These are phyloP conservation scores for Dryadomyces quercus-mongolicae DNA, from an alignment of 2,329 filamentous ascomycete genomes.

Conservation along the genomic window DNA sequence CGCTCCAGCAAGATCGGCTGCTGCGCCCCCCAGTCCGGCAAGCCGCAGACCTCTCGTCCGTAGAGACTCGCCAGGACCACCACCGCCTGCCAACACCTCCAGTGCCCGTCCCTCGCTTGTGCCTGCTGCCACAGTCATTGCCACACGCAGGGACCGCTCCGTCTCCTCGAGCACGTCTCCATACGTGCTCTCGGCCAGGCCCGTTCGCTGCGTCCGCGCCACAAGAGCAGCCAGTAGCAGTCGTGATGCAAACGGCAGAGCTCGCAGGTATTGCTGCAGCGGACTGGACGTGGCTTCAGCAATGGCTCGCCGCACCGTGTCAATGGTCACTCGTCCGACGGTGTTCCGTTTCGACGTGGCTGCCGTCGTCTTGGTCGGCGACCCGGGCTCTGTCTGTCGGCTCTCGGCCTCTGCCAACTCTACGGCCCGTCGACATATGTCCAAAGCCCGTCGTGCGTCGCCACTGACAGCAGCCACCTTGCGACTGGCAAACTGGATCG, in stretches of 20 bases:
- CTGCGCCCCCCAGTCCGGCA: conserved; percentile 40
- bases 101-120: conserved; percentile 38
- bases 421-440: conserved; percentile 90
- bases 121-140: conserved; percentile 27
- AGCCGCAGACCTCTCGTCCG: conserved; percentile 15
- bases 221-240: conserved; percentile 76
- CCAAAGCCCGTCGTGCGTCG: conserved; percentile 80
- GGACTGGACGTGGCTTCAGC: conserved; percentile 90
- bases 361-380: conserved; percentile 19
- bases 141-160: conserved; percentile 52
- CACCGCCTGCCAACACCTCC: conserved; percentile 22
- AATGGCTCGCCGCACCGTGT: conserved; percentile 87
- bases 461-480: conserved; percentile 96
- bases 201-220: conserved; percentile 66
- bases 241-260: conserved; percentile 71
- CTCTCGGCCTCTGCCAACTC: conserved; percentile 78
- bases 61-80: conserved; percentile 3
- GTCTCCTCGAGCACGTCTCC: conserved; percentile 86
- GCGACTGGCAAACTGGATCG: conserved; percentile 87
- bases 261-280: conserved; percentile 75
- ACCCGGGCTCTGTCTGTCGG: conserved; percentile 16
- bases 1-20: conserved; percentile 73
- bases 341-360: conserved; percentile 21
- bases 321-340: conserved; percentile 65
- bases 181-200: conserved; percentile 75